Percentiles rank a stretch among this genome's conserved stretches.
Conservation (phyloP, 331 rosid species). For the Pyracantha coccinea region DNA sequence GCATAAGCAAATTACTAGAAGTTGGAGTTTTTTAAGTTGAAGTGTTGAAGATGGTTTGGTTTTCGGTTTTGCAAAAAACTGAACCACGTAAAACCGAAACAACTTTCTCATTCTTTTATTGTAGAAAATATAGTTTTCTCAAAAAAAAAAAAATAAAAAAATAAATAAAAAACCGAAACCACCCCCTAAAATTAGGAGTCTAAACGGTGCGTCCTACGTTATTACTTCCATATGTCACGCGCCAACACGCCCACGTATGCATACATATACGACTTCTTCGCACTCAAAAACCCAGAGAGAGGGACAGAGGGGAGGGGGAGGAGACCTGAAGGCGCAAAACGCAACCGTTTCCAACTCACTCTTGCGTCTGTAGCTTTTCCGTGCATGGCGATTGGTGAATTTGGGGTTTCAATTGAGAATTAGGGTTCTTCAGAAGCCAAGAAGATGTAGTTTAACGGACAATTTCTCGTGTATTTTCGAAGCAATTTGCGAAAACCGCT, state of each 20-base stretch:
- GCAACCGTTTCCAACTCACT: neutral
- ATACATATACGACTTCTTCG: neutral
- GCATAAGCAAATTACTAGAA: too few species aligned
- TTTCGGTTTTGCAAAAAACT: too few species aligned
- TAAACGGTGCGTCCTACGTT: too few species aligned
- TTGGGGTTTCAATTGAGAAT: slow-evolving; percentile 19
- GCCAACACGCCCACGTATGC: neutral
- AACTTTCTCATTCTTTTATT: accelerated
- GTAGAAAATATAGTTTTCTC: too few species aligned
- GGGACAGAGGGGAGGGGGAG: neutral
- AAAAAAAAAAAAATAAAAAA: accelerated
- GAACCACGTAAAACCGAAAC: too few species aligned
- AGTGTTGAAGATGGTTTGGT: too few species aligned
- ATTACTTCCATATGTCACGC: neutral
- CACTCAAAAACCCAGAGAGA: neutral
- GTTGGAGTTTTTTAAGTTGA: too few species aligned
- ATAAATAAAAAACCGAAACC: too few species aligned
- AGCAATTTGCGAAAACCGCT: neutral
- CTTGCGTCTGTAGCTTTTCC: neutral
- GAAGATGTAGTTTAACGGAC: slow-evolving; percentile 28
- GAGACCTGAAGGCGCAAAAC: neutral
- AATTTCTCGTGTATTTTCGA: neutral
- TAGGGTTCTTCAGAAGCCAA: neutral
- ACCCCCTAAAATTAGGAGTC: too few species aligned
- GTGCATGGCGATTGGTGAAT: slow-evolving; percentile 9